Conservation (phyloP, 208 protist genomes). For the Balamuthia mandrillaris region DNA sequence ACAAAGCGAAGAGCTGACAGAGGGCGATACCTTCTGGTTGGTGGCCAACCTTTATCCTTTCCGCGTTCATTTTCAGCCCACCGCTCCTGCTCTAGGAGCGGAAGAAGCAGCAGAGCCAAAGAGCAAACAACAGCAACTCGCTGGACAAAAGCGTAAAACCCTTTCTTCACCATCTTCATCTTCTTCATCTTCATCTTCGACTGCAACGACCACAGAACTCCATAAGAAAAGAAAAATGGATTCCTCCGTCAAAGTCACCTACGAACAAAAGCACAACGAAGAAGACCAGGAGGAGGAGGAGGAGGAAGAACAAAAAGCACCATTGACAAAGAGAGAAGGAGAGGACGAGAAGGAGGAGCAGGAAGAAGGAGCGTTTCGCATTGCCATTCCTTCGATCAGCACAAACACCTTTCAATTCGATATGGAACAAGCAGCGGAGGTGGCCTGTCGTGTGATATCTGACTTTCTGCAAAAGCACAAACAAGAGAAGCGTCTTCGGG, state of each 20-base stretch:
- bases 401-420: constrained; percentile 5
- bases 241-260: neutral
- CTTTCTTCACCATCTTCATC: neutral
- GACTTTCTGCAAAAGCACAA: too few relatives aligned
- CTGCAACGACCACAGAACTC: neutral
- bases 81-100: too few relatives aligned
- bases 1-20: neutral
- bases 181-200: neutral
- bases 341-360: neutral
- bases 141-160: too few relatives aligned
- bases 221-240: neutral
- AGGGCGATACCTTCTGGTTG: constrained; percentile 19
- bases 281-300: neutral
- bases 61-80: neutral
- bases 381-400: constrained; percentile 16
- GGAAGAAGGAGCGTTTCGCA: neutral
- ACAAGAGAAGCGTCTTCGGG: too few relatives aligned
- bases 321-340: neutral
- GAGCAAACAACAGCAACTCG: too few relatives aligned
- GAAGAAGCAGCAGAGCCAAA: too few relatives aligned
- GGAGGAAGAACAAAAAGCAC: neutral
- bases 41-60: neutral
- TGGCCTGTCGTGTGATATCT: too few relatives aligned
- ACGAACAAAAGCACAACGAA: neutral
- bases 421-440: neutral